Base-by-base conservation (phyloP, 331 rosid species). In the Quercus lobata region DNA sequence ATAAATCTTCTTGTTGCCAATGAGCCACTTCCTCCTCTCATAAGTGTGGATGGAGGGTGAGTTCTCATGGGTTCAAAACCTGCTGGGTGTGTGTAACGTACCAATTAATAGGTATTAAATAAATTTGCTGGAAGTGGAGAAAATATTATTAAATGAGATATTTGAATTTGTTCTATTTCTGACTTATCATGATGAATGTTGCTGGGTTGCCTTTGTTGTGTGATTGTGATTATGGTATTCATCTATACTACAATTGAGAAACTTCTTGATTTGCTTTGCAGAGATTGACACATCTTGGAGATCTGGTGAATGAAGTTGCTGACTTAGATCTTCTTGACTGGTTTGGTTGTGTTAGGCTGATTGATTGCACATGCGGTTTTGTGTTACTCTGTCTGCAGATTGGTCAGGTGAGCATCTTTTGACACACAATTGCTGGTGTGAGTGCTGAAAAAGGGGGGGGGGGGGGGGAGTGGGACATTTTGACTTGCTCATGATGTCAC, bases 311-410 rank as follows among this genome's bases (percentile, higher is more conserved):
- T 73, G 85, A 76, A 79, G 84, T 92, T 75, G 88, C 95, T 75
- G 88, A 88, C 84, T 80, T 75, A 81, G 90, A 89, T 83, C 79
- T 74, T 86, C 93, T 88, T 72, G 93, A 94, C 81, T 94, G 98
- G 97, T 86, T 80, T 88, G 97, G 94, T 72, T 97, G 94, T 73
- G 84, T 89, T 76, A 86, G 81, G 89, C 90, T 94, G 81, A 84
- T 92, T 78, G 91, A 88, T 82, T 94, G 95, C 84, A 91, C 91
- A 71, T 94, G 90, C 77, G 71, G 83, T 82, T 90, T 94, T 81
- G 81, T 94, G 81, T 80, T 83, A 58, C 89, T 94, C 54, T 83
- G 86, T 78, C 98, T 94, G 49, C 90, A 85, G 85, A 84, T 85
- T 84, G 95, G 97, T 81, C 93, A 94, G 97, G 98, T 94, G 87